phyloP scores from a whole-genome alignment of 257 asterid species.

The Jasminum sambac region DNA sequence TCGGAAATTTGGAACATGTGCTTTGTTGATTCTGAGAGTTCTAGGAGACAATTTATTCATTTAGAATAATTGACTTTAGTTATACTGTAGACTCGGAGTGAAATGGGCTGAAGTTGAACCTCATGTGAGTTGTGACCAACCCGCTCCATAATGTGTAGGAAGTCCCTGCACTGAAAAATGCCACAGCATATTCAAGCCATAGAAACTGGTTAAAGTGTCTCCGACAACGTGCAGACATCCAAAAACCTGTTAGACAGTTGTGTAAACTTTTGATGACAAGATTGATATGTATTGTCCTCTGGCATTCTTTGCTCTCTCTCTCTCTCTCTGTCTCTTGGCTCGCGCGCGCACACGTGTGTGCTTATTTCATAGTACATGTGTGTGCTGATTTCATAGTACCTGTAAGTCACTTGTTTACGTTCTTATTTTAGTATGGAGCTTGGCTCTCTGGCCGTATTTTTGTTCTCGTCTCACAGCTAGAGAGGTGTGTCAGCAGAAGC shows the following conservation, averaged over 20 bases:
- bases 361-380: too few species aligned
- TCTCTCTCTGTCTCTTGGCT: too few species aligned
- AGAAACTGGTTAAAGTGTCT: not conserved
- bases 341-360: too few species aligned
- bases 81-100: not conserved
- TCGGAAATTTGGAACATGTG: not conserved
- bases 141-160: not conserved
- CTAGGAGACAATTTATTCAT: not conserved
- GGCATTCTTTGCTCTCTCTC: too few species aligned
- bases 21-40: not conserved
- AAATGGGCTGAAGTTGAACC: not conserved
- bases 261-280: not conserved
- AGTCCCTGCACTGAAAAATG: not conserved
- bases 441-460: too few species aligned
- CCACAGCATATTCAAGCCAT: not conserved
- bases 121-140: not conserved
- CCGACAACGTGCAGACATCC: not conserved
- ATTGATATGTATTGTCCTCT: not conserved
- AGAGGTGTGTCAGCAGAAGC: too few species aligned
- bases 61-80: not conserved
- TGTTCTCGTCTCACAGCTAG: too few species aligned
- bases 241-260: not conserved
- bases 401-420: too few species aligned
- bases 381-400: too few species aligned
- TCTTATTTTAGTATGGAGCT: too few species aligned